Base-by-base conservation (phyloP, 2,329 filamentous ascomycete genomes). In the Lasiodiplodia sp. region DNA sequence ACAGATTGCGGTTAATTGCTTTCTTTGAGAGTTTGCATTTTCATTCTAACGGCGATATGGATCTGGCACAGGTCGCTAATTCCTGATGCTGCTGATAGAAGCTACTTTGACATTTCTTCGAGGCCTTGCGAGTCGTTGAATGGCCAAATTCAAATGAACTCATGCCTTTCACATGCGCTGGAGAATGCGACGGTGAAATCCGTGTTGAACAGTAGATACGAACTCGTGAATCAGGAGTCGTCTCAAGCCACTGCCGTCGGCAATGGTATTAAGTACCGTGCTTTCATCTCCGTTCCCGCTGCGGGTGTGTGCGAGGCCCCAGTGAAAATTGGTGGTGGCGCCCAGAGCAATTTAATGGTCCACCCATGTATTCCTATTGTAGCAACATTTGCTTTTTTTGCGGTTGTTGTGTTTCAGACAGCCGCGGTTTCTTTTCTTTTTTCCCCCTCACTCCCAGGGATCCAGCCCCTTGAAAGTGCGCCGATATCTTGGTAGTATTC, bases 231-330 rank as follows among this genome's bases (percentile, higher is more conserved):
- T 44, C 40, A n/a, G 18, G 44, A 47, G 44, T 47, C 44, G 44
- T 21, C 44, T 21, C 28, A 47, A 52, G 44, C 60, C 60, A 64
- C 60, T 52, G 44, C 60, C 60, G 60, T 52, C 60, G 47, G 44
- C 44, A 52, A 16, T 52, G n/a, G 21, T 52, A 47, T 38, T 47
- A 52, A 21, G 31, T 53, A 52, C 44, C 60, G 44, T 52, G 40
- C 58, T 37, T 47, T 64, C 47, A 52, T 64, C 31, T 64, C 60
- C 60, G 60, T 64, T 38, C 40, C 23, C 38, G 21, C 31, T n/a
- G 34, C 37, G 38, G 47, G 57, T 31, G 38, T 23, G 37, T 25
- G 53, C 10, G 21, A 38, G 28, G 31, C 31, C 7, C 16, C 55
- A 23, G 55, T 34, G 55, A 28, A 8, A 56, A 56, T 18, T 47